These are phyloP conservation scores for Rubroboletus pulcherrimus DNA, from an alignment of 768 basidiomycete species.

Conservation along the genomic window DNA sequence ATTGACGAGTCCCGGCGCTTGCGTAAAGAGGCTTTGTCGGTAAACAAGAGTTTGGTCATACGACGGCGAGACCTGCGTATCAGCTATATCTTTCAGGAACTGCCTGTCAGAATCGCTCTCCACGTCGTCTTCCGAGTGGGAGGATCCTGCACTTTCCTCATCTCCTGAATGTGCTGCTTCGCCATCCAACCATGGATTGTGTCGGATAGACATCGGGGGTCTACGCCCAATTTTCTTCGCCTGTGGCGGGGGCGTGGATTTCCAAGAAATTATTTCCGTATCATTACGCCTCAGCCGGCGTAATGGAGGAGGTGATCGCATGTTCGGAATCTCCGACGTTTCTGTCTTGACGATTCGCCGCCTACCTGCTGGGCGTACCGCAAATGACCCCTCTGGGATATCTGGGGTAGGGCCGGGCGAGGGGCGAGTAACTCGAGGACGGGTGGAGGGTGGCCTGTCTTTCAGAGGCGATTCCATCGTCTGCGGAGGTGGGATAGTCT, in stretches of 20 bases:
- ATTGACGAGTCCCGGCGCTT: conserved; percentile 39
- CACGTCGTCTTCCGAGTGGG: conserved; percentile 46
- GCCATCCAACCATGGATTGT: conserved; percentile 54
- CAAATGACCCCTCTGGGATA: conserved; percentile 42
- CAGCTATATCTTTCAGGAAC: conserved; percentile 61
- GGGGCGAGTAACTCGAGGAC: conserved; percentile 20
- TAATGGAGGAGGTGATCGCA: conserved; percentile 30
- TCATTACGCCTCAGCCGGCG: conserved; percentile 27
- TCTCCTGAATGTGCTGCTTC: conserved; percentile 81
- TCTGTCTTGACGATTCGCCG: conserved; percentile 15
- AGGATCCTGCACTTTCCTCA: conserved; percentile 63
- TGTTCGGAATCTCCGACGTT: conserved; percentile 23
- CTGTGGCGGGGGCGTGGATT: conserved; percentile 20
- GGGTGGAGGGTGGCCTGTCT: conserved; percentile 36
- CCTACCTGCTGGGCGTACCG: conserved; percentile 39
- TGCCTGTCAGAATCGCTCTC: conserved; percentile 65
- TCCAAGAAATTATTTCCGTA: conserved; percentile 22
- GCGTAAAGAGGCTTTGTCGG: conserved; percentile 69
- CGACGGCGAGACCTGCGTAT: conserved; percentile 65
- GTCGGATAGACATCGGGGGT: conserved; percentile 33
- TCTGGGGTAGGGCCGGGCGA: conserved; percentile 21
- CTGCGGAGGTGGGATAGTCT: conserved; percentile 5
- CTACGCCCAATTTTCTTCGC: conserved; percentile 22
- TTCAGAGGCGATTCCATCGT: conserved; percentile 5
- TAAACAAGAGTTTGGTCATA: conserved; percentile 75